A percentile compares a stretch with the other conserved stretches of the same genome.
Conservation (phyloP, 345 rosid genomes). For the Psidium guajava region DNA sequence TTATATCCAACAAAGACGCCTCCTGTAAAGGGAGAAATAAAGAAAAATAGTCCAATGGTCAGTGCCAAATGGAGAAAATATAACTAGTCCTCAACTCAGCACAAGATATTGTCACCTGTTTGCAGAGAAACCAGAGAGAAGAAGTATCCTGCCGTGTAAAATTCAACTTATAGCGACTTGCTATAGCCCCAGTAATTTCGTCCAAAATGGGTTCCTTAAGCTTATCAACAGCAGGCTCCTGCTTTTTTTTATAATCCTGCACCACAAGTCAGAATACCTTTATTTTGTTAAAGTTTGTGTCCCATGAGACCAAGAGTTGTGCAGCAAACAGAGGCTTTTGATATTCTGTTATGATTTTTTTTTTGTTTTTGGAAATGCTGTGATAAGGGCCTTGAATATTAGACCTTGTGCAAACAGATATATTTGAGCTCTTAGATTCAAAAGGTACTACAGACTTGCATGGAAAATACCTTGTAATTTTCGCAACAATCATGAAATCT, state of each 20-base stretch:
- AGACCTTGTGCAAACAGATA: neutral
- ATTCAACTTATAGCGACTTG: conserved; percentile 40
- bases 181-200: conserved; percentile 57
- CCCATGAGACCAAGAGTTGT: neutral
- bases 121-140: conserved; percentile 91
- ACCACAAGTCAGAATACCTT: neutral
- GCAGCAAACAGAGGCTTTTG: neutral
- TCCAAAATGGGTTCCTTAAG: conserved; percentile 77
- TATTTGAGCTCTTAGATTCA: neutral
- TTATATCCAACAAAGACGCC: conserved; percentile 74
- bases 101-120: conserved; percentile 42
- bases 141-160: conserved; percentile 69
- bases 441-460: neutral
- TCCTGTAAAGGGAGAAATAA: conserved; percentile 43
- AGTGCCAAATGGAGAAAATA: neutral
- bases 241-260: conserved; percentile 49
- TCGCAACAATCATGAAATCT: conserved; percentile 80
- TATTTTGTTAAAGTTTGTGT: neutral
- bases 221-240: conserved; percentile 61
- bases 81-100: neutral
- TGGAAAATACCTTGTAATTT: conserved; percentile 65
- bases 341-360: neutral
- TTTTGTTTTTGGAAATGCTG: neutral
- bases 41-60: neutral
- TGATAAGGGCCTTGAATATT: neutral